Evolutionary conservation across 2,329 filamentous ascomycete genomes (phyloP), one percentile per base, ranked within the genome.

Genomic region (Neoscytalidium dimidiatum): DNA sequence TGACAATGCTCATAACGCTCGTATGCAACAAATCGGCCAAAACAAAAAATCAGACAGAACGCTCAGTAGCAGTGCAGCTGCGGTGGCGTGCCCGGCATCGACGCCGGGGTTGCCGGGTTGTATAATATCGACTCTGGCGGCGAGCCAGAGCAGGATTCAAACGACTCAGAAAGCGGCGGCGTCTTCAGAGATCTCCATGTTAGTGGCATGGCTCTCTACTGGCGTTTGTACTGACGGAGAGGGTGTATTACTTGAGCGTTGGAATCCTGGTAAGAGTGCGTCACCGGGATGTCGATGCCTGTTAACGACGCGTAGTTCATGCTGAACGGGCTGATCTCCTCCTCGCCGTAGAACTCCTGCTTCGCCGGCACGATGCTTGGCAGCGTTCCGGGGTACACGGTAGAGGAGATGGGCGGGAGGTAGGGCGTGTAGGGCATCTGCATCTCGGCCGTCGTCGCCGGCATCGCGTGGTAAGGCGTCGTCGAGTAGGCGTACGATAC

Each of bases 111-210:
- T 48, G 85, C 86, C 41, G 89, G 90, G 78, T 76, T 80, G 60
- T 70, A 69, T 48, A 66, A 28, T 21, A 28, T 65, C 56, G 73
- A 75, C 65, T 82, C 80, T 61, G 78, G 72, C 33, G 80, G 79
- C 57, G 79, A 81, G 62, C 72, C 75, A n/a, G 74, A 71, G 44
- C 70, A 69, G 61, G 88, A 91, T 75, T 91, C 88, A 76, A 88
- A 91, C 29, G 88, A 90, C 75, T 90, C 89, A 72, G 89, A 90
- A 71, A 92, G 86, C 74, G 90, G 88, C 80, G 90, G 90, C 77
- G 90, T 92, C 90, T 93, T 71, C 41, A 60, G 52, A 64, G 52
- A 49, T 49, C 28, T 58, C 53, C 43, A 60, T 64, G 64, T 64
- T 67, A 68, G 67, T 68, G 68, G 66, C 68, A 60, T 66, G 63